Conservation (phyloP, 805 yeast species). For the Blastobotrys terrestris region DNA sequence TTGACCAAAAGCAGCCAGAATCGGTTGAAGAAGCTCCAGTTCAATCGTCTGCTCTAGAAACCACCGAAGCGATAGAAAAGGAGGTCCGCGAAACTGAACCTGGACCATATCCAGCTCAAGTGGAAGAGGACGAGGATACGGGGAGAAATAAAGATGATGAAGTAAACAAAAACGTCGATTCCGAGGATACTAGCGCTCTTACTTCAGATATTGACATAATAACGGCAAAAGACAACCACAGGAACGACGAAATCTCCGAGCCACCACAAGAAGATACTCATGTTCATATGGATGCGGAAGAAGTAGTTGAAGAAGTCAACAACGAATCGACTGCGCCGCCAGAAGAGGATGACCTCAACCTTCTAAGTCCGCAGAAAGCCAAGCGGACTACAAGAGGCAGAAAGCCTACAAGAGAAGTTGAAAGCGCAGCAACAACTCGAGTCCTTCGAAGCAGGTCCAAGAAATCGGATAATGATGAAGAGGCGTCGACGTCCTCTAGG, state of each 20-base stretch:
- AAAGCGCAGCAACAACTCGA: neutral
- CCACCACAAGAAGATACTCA: neutral
- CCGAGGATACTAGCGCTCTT: neutral
- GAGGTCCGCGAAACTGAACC: neutral
- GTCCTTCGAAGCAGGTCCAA: neutral
- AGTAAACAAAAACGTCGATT: neutral
- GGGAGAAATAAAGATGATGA: neutral
- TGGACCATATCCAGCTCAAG: neutral
- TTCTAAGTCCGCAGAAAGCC: neutral
- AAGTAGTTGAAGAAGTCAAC: neutral
- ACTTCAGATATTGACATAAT: neutral
- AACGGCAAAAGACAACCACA: neutral
- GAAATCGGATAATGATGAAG: neutral
- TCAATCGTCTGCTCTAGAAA: too few species aligned
- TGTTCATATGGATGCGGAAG: neutral
- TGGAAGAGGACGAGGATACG: neutral
- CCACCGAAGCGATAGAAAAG: too few species aligned
- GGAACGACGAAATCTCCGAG: neutral
- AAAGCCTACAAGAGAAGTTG: neutral
- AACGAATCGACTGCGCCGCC: neutral
- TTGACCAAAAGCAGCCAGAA: neutral
- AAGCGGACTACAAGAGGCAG: neutral
- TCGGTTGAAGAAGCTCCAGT: too few species aligned
- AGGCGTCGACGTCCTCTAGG: neutral
- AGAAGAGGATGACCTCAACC: neutral